Evolutionary conservation across 305 asterid species (phyloP).

Genomic region (Fraxinus albicans): DNA sequence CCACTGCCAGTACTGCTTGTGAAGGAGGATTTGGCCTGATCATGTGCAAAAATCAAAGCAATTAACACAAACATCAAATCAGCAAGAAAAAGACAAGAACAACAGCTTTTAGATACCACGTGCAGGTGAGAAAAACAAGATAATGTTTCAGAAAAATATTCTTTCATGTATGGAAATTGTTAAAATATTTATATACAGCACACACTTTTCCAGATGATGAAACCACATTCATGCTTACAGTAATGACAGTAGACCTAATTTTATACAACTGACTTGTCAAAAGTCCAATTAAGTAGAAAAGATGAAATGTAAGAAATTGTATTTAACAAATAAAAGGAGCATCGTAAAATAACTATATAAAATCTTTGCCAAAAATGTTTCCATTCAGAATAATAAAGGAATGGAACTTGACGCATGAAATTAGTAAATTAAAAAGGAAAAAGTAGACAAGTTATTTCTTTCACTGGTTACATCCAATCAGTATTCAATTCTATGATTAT

Average conservation of each 20-base stretch:
- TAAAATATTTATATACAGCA: background rate
- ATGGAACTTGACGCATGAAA: background rate
- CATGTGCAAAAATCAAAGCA: slow-evolving; percentile 21
- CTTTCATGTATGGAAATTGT: background rate
- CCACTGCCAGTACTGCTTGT: slow-evolving; percentile 91
- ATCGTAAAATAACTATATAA: background rate
- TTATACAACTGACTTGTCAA: background rate
- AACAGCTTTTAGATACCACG: slow-evolving; percentile 14
- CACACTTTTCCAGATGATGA: slow-evolving; percentile 1
- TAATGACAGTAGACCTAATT: background rate
- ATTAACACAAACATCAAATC: slow-evolving; percentile 26
- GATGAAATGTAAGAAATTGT: background rate
- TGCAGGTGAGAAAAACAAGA: slow-evolving; percentile 18
- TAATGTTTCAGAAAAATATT: slow-evolving; percentile 15
- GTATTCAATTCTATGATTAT: background rate
- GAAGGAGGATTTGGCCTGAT: slow-evolving; percentile 98
- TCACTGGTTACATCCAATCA: background rate
- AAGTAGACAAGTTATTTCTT: slow-evolving; percentile 3
- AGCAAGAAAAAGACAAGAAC: slow-evolving; percentile 16
- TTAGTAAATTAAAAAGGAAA: background rate
- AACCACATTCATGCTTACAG: slow-evolving; percentile 14
- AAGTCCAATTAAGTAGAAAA: background rate
- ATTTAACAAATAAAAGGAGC: background rate
- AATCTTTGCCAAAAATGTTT: background rate
- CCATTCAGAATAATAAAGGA: background rate